These are phyloP conservation scores for Fraxinus floribunda DNA, from an alignment of 305 asterid genomes.

Conservation along the genomic window DNA sequence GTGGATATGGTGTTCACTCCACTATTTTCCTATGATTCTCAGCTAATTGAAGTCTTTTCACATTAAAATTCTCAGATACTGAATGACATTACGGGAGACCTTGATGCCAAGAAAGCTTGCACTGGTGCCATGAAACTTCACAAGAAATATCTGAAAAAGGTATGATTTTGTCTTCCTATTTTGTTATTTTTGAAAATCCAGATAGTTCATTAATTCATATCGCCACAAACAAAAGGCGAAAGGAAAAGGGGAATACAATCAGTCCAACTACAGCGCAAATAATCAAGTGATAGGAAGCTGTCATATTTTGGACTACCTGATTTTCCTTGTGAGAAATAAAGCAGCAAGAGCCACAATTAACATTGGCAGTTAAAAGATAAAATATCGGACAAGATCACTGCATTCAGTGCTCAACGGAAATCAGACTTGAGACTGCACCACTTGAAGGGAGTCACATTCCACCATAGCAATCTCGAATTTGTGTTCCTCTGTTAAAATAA, in stretches of 20 bases:
- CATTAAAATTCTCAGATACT: constrained; percentile 47
- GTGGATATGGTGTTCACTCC: not conserved
- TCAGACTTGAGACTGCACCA: not conserved
- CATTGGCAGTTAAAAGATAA: not conserved
- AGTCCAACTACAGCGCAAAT: not conserved
- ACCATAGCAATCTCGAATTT: not conserved
- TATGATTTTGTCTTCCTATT: constrained; percentile 8
- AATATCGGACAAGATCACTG: not conserved
- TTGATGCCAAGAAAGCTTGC: constrained; percentile 87
- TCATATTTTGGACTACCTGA: not conserved
- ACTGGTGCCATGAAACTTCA: constrained; percentile 79
- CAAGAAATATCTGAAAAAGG: constrained; percentile 87
- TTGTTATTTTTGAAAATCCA: not conserved
- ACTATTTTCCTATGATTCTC: not conserved
- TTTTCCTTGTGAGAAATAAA: not conserved
- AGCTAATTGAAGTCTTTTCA: not conserved
- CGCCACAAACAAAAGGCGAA: not conserved
- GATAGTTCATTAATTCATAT: not conserved
- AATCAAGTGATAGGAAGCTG: not conserved
- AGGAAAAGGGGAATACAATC: not conserved
- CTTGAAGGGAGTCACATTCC: not conserved
- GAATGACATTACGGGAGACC: constrained; percentile 75
- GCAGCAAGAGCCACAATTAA: not conserved
- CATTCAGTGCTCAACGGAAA: not conserved
- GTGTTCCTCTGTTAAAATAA: not conserved